Evolutionary conservation across 148 eudicot genomes (phyloP).

Genomic region (Spergularia marina): DNA sequence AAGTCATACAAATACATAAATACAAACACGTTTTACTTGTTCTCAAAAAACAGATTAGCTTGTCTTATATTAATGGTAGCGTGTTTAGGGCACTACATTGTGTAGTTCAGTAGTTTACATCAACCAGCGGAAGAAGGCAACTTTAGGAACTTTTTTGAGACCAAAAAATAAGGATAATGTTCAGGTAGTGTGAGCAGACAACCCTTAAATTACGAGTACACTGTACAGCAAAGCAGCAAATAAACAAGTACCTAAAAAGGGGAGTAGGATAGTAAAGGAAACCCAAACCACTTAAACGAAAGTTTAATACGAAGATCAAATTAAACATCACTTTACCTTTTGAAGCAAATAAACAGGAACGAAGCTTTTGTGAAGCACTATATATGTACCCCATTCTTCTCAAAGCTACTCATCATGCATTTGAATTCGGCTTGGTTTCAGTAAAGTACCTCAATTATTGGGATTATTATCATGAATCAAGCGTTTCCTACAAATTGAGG

Average conservation of each 20-base stretch:
- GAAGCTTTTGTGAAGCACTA: slow-evolving; percentile 25
- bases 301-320: slow-evolving; percentile 3
- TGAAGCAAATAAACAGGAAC: slow-evolving; percentile 14
- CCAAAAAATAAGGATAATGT: background rate
- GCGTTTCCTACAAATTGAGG: too few relatives aligned
- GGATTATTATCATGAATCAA: slow-evolving; percentile 3
- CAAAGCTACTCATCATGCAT: slow-evolving; percentile 26
- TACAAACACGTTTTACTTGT: too few relatives aligned
- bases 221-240: background rate
- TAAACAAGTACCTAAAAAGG: background rate
- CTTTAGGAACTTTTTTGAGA: background rate
- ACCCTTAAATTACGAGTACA: too few relatives aligned
- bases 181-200: background rate
- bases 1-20: too few relatives aligned
- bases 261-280: background rate
- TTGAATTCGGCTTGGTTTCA: slow-evolving; percentile 9
- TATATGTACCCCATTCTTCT: slow-evolving; percentile 2
- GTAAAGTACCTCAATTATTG: slow-evolving; percentile 21
- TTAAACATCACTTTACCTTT: slow-evolving; percentile 8
- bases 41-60: too few relatives aligned
- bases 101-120: background rate
- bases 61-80: too few relatives aligned
- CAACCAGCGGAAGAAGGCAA: background rate
- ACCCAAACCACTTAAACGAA: background rate
- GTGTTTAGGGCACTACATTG: too few relatives aligned